A percentile compares a stretch with the other conserved stretches of the same genome.
Evolutionary conservation across 352 stramenopile genomes (phyloP).

Genomic region (Phytopythium chamaehyphon): DNA sequence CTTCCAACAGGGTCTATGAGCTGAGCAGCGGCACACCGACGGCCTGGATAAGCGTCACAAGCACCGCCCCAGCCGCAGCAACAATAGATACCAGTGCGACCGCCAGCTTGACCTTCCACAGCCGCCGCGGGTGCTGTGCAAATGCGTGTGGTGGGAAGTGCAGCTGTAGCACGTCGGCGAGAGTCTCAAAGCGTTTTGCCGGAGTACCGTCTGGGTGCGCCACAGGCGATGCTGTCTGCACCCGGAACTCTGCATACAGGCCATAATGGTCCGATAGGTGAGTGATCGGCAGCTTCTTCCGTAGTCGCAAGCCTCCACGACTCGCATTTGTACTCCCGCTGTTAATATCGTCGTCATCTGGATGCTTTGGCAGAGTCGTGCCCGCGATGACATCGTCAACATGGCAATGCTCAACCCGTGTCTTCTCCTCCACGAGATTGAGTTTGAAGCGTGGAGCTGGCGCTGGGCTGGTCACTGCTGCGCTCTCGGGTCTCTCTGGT

Average conservation of each 20-base stretch:
- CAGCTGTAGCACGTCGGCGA: constrained; percentile 60
- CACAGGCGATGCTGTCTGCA: constrained; percentile 35
- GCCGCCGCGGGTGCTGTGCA: constrained; percentile 38
- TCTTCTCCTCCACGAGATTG: constrained; percentile 33
- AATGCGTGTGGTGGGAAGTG: constrained; percentile 66
- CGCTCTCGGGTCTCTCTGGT: constrained; percentile 16
- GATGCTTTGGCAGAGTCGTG: constrained; percentile 8
- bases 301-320: background rate
- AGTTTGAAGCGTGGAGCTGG: constrained; percentile 28
- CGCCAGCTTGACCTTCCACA: constrained; percentile 71
- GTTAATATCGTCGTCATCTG: constrained; percentile 13
- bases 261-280: constrained; percentile 83
- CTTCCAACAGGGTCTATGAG: background rate
- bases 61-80: constrained; percentile 14
- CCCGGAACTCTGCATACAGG: constrained; percentile 43
- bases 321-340: background rate
- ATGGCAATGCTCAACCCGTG: constrained; percentile 54
- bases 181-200: constrained; percentile 18
- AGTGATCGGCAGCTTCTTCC: constrained; percentile 52
- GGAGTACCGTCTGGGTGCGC: constrained; percentile 35
- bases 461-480: constrained; percentile 10
- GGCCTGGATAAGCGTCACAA: constrained; percentile 5
- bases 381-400: constrained; percentile 28
- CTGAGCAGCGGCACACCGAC: constrained; percentile 3
- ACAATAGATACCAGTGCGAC: constrained; percentile 37